A percentile compares a stretch with the other conserved stretches of the same genome.
phyloP scores from a whole-genome alignment of 345 rosid species.

The Arabis alpina region DNA sequence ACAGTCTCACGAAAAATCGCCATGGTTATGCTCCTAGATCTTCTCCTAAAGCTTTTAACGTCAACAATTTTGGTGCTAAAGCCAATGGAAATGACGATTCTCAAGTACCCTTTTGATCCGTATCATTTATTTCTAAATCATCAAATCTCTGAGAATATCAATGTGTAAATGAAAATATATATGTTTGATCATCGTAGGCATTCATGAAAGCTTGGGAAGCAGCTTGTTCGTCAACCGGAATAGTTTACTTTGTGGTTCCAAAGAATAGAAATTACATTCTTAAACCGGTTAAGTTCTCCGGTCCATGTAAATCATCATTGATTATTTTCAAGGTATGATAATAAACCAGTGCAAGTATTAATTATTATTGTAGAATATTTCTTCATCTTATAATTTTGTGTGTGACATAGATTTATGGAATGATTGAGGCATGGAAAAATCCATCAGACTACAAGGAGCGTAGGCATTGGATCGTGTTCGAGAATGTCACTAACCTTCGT shows the following conservation, averaged over 20 bases:
- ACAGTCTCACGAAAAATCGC: not conserved
- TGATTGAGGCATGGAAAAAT: constrained; percentile 59
- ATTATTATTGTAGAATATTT: constrained; percentile 4
- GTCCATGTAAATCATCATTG: constrained; percentile 73
- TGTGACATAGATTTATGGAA: constrained; percentile 64
- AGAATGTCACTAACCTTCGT: constrained; percentile 54
- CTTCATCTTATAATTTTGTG: constrained; percentile 2
- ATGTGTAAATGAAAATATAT: not conserved
- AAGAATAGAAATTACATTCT: constrained; percentile 55
- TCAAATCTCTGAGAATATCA: not conserved
- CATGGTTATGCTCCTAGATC: constrained; percentile 36
- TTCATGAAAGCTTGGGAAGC: constrained; percentile 62
- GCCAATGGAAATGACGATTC: constrained; percentile 64
- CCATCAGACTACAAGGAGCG: constrained; percentile 58
- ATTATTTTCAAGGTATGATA: constrained; percentile 61
- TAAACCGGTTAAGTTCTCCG: constrained; percentile 69
- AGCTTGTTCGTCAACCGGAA: constrained; percentile 63
- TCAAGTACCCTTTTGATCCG: constrained; percentile 43
- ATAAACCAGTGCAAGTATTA: not conserved
- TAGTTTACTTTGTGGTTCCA: constrained; percentile 56
- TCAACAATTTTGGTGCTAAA: constrained; percentile 60
- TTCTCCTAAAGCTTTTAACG: constrained; percentile 48
- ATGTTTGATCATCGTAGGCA: constrained; percentile 47
- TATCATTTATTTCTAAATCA: not conserved
- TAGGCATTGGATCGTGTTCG: constrained; percentile 64